Evolutionary conservation across 2,329 filamentous ascomycete genomes (phyloP).

Genomic region (Epichloe uncinata): DNA sequence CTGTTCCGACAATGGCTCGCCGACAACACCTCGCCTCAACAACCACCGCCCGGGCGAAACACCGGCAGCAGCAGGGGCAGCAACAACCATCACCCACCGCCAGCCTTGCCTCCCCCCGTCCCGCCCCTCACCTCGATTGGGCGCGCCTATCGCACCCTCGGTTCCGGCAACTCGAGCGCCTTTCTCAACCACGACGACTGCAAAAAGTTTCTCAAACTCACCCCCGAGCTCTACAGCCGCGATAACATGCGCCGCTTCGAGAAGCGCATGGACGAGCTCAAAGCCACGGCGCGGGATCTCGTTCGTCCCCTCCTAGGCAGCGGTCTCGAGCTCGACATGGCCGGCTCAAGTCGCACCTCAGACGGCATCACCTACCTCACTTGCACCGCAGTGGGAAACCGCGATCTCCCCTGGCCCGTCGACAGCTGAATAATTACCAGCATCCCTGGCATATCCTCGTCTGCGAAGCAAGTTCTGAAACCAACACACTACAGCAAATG

Average conservation of each 20-base stretch:
- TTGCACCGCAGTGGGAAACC: conserved; percentile 33
- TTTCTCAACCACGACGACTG: conserved; percentile 80
- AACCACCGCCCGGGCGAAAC: conserved; percentile 28
- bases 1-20: conserved; percentile 89
- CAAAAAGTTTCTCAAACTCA: conserved; percentile 79
- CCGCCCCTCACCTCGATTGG: conserved; percentile 48
- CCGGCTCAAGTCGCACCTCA: conserved; percentile 24
- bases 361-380: conserved; percentile 36
- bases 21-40: conserved; percentile 69
- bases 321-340: conserved; percentile 65
- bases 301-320: conserved; percentile 80
- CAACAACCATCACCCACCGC: conserved; percentile 1
- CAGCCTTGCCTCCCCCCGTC: conserved; percentile 19
- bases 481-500: no score
- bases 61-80: conserved; percentile 7
- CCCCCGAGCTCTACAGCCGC: conserved; percentile 72
- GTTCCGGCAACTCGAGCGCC: conserved; percentile 40
- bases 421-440: conserved; percentile 16
- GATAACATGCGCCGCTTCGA: conserved; percentile 83
- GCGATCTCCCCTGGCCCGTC: conserved; percentile 36
- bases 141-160: conserved; percentile 65
- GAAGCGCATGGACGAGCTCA: conserved; percentile 76
- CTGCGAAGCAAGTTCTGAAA: not conserved
- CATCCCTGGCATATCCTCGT: no score
- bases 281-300: conserved; percentile 65